Percentiles rank a stretch among this genome's conserved stretches.
phyloP scores from a whole-genome alignment of 176 grass and related monocot species.

The Eragrostis curvula region DNA sequence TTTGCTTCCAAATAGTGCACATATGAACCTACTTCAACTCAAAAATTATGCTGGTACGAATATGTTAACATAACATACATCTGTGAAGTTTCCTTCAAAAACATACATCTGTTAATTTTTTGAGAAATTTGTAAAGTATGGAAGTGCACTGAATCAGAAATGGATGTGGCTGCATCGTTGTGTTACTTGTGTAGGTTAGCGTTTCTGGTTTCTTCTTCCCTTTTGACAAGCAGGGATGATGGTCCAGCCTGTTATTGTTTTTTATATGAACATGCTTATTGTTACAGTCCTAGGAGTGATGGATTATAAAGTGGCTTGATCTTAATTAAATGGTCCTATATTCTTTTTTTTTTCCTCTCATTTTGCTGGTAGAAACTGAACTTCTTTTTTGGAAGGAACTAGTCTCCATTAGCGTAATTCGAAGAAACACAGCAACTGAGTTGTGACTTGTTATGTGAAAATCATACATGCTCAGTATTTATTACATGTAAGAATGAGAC shows the following conservation, averaged over 20 bases:
- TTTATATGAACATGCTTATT: neutral
- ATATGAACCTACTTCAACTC: neutral
- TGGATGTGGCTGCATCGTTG: neutral
- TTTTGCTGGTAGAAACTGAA: neutral
- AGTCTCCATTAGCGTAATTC: neutral
- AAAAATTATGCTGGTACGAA: neutral
- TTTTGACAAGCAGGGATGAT: constrained; percentile 17
- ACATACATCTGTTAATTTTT: neutral
- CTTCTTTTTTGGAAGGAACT: neutral
- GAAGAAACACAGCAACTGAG: neutral
- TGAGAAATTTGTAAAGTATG: constrained; percentile 1
- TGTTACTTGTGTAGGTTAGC: neutral
- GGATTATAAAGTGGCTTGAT: neutral
- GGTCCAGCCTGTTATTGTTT: neutral
- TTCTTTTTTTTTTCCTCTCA: neutral
- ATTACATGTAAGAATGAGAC: neutral
- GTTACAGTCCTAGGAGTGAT: constrained; percentile 2
- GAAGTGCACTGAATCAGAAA: constrained; percentile 4
- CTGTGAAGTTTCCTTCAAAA: neutral
- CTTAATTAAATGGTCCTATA: neutral
- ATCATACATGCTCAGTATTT: neutral
- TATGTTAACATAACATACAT: neutral
- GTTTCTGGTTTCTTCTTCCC: neutral
- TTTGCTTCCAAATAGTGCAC: neutral
- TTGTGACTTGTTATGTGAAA: neutral